Evolutionary conservation across 345 rosid species (phyloP), one percentile per base, ranked within the genome.

Genomic region (Xanthoceras sorbifolium): DNA sequence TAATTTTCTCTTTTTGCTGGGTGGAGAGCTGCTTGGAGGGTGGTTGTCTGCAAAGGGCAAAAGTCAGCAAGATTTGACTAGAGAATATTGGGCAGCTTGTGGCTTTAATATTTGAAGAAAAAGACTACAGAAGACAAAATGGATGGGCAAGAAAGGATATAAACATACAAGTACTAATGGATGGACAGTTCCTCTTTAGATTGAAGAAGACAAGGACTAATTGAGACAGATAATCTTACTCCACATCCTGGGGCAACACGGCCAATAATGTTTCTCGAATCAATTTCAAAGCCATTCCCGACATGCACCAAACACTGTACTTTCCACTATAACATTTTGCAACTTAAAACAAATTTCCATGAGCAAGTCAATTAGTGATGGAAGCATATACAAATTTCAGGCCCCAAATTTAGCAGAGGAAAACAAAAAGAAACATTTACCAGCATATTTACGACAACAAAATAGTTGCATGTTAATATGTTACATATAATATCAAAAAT

Each of bases 71-170:
- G n/a, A 63, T 9, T 17, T 29, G 66, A 28, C 8, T 15, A 14
- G 17, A 63, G 66, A 63, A 63, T 25, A 29, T 46, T 17, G 22
- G 22, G 34, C 18, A 1, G 11, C 18, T 18, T 17, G 12, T 34
- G n/a, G 42, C 38, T 64, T 64, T 31, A 64, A 31, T 64, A 1
- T 4, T 64, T 48, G 10, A 64, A 64, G 17, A 18, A 64, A 20
- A 64, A 64, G 67, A 64, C 67, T 32, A 18, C 20, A 15, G n/a
- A 64, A 64, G 67, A 36, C 34, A 64, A 29, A 63, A 64, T 2
- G 9, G 40, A 63, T 31, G n/a, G 40, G 17, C 7, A 23, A 63
- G 8, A 34, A 28, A 63, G 23, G 38, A 64, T 29, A 64, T 64
- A 17, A 18, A 61, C 34, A 12, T 14, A 36, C 65, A 61, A 61